These are phyloP conservation scores for Westerdykella ornata DNA, from an alignment of 2,329 filamentous ascomycete species.

Conservation along the genomic window DNA sequence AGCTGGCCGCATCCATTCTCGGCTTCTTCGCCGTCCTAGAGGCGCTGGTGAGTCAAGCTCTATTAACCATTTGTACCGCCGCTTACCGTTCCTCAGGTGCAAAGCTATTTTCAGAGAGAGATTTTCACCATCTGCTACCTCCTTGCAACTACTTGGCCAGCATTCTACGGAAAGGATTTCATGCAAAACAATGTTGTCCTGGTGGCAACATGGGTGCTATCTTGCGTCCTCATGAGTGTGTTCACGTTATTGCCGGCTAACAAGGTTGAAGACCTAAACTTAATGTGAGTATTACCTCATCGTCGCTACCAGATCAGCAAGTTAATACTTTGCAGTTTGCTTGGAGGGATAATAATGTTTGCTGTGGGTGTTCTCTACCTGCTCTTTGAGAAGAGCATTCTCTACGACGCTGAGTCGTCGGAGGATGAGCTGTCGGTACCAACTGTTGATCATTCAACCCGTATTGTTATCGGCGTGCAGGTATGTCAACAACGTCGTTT, in stretches of 20 bases:
- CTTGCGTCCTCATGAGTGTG: slow-evolving; percentile 75
- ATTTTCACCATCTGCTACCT: slow-evolving; percentile 77
- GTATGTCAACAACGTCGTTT: slow-evolving; percentile 32
- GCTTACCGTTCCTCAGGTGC: slow-evolving; percentile 51
- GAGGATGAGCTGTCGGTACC: slow-evolving; percentile 23
- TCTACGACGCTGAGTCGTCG: slow-evolving; percentile 38
- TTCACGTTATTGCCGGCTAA: slow-evolving; percentile 86
- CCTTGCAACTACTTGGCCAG: slow-evolving; percentile 70
- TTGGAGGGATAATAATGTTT: slow-evolving; percentile 74
- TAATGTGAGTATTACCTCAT: slow-evolving; percentile 56
- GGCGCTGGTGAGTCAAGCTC: slow-evolving; percentile 51
- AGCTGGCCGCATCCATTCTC: slow-evolving; percentile 57
- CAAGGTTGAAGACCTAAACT: slow-evolving; percentile 68
- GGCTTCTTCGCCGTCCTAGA: slow-evolving; percentile 70
- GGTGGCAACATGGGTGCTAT: slow-evolving; percentile 63
- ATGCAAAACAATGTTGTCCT: slow-evolving; percentile 59
- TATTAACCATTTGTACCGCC: not conserved
- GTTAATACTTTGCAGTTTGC: slow-evolving; percentile 47
- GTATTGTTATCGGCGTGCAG: slow-evolving; percentile 60
- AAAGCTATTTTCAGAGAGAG: slow-evolving; percentile 87
- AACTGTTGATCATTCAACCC: slow-evolving; percentile 45
- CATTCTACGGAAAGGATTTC: slow-evolving; percentile 66
- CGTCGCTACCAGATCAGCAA: not conserved
- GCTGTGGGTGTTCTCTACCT: slow-evolving; percentile 70
- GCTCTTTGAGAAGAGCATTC: slow-evolving; percentile 63